Evolutionary conservation across 768 basidiomycete species (phyloP), one percentile per base, ranked within the genome.

Genomic region (Lactarius sp.): DNA sequence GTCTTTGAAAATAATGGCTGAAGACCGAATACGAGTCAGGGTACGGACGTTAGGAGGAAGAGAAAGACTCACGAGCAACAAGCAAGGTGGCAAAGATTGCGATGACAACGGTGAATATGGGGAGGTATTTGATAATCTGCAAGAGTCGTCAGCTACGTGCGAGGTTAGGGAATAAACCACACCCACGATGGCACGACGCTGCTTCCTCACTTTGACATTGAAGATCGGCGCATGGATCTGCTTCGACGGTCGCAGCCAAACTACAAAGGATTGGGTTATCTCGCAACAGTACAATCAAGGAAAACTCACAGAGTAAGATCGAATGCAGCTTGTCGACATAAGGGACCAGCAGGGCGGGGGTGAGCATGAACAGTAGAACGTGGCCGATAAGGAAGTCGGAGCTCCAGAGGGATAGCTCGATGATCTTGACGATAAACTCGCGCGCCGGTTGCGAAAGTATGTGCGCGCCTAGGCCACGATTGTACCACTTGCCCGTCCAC

Each of bases 401-500:
- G 52, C 88, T 88, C 90, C 96, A 98, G 16, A 98, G 78, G 31
- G 91, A 92, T 88, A 98, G 91, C 77, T 98, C 96, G 67, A 98
- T 93, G 62, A 96, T 92, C 81, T 98, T 99, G 77, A 98, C 95
- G 61, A 98, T 84, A 72, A 90, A 97, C 80, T 98, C 97, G 73
- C 97, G 88, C 61, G 92, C 94, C 37, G 94, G 95, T 73, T 98
- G 97, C 36, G 93, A 94, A 73, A 96, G 86, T 42, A 91, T 93
- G 39, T 91, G 89, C n/a, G 82, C 82, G 14, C 96, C 96, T 20
- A 99, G 80, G 34, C 93, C 92, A 62, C 94, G 83, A 53, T 95
- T 94, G 72, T 95, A 95, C 97, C 97, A 98, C 79, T 90, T 88
- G 66, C 94, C 95, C 18, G 95, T 94, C 97, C 97, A 99, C 96